Evolutionary conservation across 163 green algal species (phyloP), one percentile per base, ranked within the genome.

Genomic region (Scenedesmus sp.): DNA sequence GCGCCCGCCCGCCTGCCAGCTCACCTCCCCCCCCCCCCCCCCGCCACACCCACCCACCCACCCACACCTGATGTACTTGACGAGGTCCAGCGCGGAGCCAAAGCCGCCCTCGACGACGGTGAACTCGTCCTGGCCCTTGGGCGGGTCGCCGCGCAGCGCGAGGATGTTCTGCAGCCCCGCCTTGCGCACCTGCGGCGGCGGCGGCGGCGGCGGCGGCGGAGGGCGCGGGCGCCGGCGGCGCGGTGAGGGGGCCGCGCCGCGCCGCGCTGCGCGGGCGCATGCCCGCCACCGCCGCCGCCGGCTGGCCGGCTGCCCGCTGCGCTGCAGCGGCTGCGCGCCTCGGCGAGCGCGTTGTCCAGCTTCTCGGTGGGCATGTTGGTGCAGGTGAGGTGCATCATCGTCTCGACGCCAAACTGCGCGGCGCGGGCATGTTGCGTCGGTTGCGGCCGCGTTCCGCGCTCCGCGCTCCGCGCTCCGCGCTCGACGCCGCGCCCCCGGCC

Each of bases 341-440:
- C 89, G 18, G 84, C 60, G 14, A 99, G 88, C 2, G 96, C 93
- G 14, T 89, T 81, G 26, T 93, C 74, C 51, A 99, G 86, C 77
- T 94, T 94, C 53, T 97, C 91, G 58, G 93, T 80, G 1, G 91
- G 91, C 94, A 99, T 99, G 91, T 99, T 99, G 70, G 96, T 99
- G 89, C 96, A 99, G 2, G 96, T 99, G 53, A 99, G 85, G 87
- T 99, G 96, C 96, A 99, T 99, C 93, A 98, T 99, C 18, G 94
- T 98, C 87, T 98, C 94, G 36, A 99, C 90, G 70, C 94, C 92
- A 1, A 99, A 83, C 95, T 98, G 88, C 58, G 63, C 22, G 53
- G 53, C 22, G 14, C n/a, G n/a, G n/a, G n/a, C n/a, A n/a, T n/a
- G n/a, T n/a, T n/a, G n/a, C n/a, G n/a, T n/a, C n/a, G n/a, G n/a